These are phyloP conservation scores for Scheffersomyces lignosus DNA, from an alignment of 805 yeast species.

Conservation along the genomic window DNA sequence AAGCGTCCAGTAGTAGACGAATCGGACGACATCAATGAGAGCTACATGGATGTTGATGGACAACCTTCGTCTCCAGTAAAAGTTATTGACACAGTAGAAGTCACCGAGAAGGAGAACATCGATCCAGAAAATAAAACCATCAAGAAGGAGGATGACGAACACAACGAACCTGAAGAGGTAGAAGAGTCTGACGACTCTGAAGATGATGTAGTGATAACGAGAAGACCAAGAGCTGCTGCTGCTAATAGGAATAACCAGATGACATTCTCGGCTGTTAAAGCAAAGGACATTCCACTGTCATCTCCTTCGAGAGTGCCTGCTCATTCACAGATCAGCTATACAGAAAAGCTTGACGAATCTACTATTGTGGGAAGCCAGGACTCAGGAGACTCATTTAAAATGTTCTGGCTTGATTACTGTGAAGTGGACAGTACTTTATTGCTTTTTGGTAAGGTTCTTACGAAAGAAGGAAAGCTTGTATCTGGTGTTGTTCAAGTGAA, in stretches of 20 bases:
- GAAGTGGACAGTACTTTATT: constrained; percentile 71
- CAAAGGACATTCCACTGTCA: constrained; percentile 20
- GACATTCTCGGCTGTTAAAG: constrained; percentile 36
- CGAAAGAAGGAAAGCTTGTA: constrained; percentile 57
- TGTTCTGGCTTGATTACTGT: constrained; percentile 89
- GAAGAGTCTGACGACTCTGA: constrained; percentile 48
- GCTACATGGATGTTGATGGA: constrained; percentile 22
- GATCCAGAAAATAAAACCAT: constrained; percentile 6
- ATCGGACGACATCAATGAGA: constrained; percentile 29
- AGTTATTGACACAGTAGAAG: neutral
- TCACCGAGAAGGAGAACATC: constrained; percentile 13
- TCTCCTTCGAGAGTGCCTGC: constrained; percentile 20
- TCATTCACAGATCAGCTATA: constrained; percentile 22
- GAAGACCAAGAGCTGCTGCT: constrained; percentile 50
- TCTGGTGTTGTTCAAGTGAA: constrained; percentile 78
- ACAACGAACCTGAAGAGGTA: constrained; percentile 13
- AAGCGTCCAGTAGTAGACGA: constrained; percentile 3
- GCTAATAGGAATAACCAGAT: constrained; percentile 39
- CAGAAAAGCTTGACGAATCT: constrained; percentile 34
- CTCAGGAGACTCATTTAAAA: constrained; percentile 49
- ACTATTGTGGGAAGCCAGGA: constrained; percentile 17
- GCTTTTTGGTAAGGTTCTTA: constrained; percentile 76
- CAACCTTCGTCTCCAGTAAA: constrained; percentile 40
- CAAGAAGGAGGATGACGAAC: neutral
- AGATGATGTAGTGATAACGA: constrained; percentile 56